phyloP scores from a whole-genome alignment of 768 basidiomycete genomes.

The Leccinellum luteum region DNA sequence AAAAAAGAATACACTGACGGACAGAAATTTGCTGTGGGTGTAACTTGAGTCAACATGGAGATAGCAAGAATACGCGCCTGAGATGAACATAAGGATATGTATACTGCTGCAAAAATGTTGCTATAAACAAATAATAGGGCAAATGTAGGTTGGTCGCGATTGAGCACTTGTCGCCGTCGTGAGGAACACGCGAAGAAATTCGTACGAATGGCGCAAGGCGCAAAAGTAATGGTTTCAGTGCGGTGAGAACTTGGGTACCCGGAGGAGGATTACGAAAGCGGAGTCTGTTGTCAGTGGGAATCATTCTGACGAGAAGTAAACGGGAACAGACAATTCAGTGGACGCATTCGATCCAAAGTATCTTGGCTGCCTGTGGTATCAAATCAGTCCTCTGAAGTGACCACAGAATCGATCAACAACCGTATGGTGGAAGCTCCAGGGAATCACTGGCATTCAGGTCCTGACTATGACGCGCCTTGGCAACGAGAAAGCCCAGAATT shows the following conservation, averaged over 20 bases:
- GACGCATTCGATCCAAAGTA: neutral
- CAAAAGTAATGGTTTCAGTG: neutral
- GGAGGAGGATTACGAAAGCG: neutral
- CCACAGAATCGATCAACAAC: neutral
- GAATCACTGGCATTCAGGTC: neutral
- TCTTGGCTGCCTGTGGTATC: neutral
- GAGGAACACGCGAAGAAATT: neutral
- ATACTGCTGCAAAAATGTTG: neutral
- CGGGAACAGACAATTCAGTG: neutral
- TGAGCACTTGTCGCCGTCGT: neutral
- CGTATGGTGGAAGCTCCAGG: neutral
- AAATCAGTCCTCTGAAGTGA: neutral
- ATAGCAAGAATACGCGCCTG: constrained; percentile 22
- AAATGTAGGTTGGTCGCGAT: neutral
- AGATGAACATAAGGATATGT: neutral
- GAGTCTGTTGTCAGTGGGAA: neutral
- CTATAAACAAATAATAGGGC: constrained; percentile 5
- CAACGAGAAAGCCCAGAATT: neutral
- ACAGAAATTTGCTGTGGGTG: neutral
- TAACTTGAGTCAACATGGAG: neutral
- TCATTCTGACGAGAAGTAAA: neutral
- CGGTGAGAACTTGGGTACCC: neutral
- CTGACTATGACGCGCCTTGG: neutral
- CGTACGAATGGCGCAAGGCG: neutral
- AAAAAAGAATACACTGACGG: neutral